These are phyloP conservation scores for Amanita exitialis DNA, from an alignment of 768 basidiomycete species.

Conservation along the genomic window DNA sequence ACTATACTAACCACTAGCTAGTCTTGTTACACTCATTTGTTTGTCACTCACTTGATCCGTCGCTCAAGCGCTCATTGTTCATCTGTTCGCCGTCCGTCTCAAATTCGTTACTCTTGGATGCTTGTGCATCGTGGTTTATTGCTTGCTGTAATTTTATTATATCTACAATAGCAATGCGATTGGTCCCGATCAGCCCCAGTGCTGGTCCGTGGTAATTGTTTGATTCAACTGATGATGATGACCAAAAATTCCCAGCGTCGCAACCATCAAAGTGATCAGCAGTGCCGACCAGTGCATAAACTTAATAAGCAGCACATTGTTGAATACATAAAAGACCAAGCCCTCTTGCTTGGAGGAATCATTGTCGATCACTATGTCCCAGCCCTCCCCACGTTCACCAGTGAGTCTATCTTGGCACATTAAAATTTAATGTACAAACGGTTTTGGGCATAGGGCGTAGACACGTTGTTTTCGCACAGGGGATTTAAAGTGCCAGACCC, in stretches of 20 bases:
- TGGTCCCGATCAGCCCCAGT: too few species aligned
- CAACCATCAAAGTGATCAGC: too few species aligned
- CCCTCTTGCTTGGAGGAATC: too few species aligned
- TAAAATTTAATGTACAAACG: not conserved
- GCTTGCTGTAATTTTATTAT: not conserved
- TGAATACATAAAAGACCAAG: too few species aligned
- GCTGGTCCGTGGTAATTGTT: too few species aligned
- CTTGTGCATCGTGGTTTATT: too few species aligned
- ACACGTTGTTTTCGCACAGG: conserved; percentile 18
- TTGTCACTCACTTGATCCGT: not conserved
- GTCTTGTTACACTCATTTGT: not conserved
- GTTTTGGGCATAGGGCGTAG: conserved; percentile 14
- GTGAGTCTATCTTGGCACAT: not conserved
- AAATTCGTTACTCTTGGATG: too few species aligned
- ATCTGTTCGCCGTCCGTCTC: not conserved
- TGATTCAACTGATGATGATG: too few species aligned
- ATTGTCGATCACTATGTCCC: not conserved
- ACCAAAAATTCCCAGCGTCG: too few species aligned
- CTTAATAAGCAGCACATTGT: too few species aligned
- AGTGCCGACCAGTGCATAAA: too few species aligned
- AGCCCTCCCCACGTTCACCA: not conserved
- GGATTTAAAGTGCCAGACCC: conserved; percentile 30
- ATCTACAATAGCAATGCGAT: too few species aligned
- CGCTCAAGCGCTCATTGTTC: not conserved
- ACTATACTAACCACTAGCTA: not conserved